Percentiles rank a stretch among this genome's conserved stretches.
These are phyloP conservation scores for Amanita pallidorosea DNA, from an alignment of 768 basidiomycete genomes.

Conservation along the genomic window DNA sequence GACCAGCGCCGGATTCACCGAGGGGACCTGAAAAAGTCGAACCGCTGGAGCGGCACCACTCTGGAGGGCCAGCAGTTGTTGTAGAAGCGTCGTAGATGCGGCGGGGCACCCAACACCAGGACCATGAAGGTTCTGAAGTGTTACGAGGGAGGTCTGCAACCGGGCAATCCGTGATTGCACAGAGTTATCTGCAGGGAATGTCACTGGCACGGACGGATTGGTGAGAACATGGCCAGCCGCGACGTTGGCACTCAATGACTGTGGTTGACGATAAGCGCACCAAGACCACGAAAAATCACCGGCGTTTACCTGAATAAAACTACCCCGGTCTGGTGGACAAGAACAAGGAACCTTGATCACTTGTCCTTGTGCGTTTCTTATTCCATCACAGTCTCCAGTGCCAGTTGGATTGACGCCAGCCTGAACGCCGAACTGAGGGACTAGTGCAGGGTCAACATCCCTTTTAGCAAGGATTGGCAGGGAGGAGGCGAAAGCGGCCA, in stretches of 20 bases:
- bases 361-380: constrained; percentile 5
- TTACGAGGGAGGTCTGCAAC: constrained; percentile 46
- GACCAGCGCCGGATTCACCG: constrained; percentile 25
- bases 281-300: background rate
- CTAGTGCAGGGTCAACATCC: constrained; percentile 44
- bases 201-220: constrained; percentile 41
- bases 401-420: constrained; percentile 59
- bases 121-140: constrained; percentile 63
- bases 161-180: constrained; percentile 44
- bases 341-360: constrained; percentile 38
- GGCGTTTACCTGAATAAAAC: constrained; percentile 34
- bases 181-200: constrained; percentile 55
- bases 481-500: constrained; percentile 5
- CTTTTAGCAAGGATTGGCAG: constrained; percentile 31
- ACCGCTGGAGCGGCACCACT: background rate
- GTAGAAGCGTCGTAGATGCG: constrained; percentile 44
- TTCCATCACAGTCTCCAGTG: constrained; percentile 22
- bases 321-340: constrained; percentile 47
- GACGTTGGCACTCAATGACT: constrained; percentile 45
- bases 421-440: constrained; percentile 60
- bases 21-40: constrained; percentile 17
- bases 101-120: constrained; percentile 62
- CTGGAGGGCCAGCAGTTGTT: constrained; percentile 14
- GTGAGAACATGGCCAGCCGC: constrained; percentile 53
- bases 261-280: background rate